Evolutionary conservation across 2,329 filamentous ascomycete species (phyloP).

Genomic region (Colletotrichum tofieldiae): DNA sequence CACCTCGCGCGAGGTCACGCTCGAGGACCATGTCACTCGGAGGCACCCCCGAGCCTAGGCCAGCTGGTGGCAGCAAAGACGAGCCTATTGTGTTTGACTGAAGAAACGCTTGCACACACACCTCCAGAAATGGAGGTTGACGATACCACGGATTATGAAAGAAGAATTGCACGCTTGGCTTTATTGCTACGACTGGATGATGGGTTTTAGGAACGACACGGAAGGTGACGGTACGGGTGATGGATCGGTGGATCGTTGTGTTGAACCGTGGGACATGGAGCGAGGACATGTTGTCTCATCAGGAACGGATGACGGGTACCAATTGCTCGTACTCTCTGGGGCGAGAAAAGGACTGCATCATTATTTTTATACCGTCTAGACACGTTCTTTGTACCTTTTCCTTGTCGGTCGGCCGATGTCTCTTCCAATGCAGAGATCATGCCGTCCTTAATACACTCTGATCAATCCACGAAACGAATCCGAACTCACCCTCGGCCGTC

Average conservation of each 20-base stretch:
- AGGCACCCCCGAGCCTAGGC: not conserved
- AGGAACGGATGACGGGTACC: not conserved
- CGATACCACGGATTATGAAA: not conserved
- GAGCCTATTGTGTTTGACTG: constrained; percentile 12
- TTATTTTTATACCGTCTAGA: not conserved
- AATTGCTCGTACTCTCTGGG: not conserved
- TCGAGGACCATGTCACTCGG: constrained; percentile 16
- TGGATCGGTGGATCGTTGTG: not conserved
- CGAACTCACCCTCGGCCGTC: constrained; percentile 28
- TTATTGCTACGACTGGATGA: not conserved
- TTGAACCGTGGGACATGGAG: not conserved
- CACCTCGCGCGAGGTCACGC: not conserved
- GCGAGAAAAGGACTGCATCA: not conserved
- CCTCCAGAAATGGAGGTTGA: not conserved
- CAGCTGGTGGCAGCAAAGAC: not conserved
- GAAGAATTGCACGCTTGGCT: not conserved
- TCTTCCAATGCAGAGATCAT: constrained; percentile 4
- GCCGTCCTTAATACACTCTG: constrained; percentile 36
- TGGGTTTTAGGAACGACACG: not conserved
- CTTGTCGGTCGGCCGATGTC: not conserved
- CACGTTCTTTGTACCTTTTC: not conserved
- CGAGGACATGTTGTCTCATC: not conserved
- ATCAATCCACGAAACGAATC: constrained; percentile 41
- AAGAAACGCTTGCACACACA: not conserved
- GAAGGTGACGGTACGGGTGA: not conserved